Percentiles rank a stretch among this genome's conserved stretches.
Evolutionary conservation across 179 eudicot genomes (phyloP).

Genomic region (Actinidia chinensis): DNA sequence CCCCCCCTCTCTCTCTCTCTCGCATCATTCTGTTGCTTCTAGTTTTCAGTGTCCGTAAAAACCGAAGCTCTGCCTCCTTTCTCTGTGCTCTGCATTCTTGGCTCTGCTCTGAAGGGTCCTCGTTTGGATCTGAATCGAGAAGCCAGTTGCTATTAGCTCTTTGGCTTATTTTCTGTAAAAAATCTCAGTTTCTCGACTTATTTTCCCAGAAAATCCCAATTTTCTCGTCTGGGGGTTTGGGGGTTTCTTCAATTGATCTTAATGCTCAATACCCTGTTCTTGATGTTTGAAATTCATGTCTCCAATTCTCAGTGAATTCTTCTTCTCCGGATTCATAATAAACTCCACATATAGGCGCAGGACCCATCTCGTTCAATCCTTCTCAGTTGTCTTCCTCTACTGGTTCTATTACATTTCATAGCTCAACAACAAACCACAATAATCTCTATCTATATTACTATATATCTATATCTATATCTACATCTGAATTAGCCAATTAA

Average conservation of each 20-base stretch:
- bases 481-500: slow-evolving; percentile 5
- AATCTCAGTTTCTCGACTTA: background rate
- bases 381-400: slow-evolving; percentile 34
- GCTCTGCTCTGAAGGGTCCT: background rate
- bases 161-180: background rate
- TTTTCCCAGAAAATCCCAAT: background rate
- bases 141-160: background rate
- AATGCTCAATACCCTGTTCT: slow-evolving; percentile 20
- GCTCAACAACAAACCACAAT: background rate
- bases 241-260: background rate
- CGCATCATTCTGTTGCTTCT: background rate
- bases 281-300: slow-evolving; percentile 31
- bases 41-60: background rate
- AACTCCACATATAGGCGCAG: slow-evolving; percentile 33
- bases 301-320: slow-evolving; percentile 33
- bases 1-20: background rate
- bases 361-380: slow-evolving; percentile 38
- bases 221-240: slow-evolving; percentile 7
- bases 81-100: background rate
- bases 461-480: background rate
- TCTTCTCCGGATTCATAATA: slow-evolving; percentile 32
- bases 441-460: too few species aligned
- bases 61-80: background rate
- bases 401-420: slow-evolving; percentile 34
- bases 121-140: slow-evolving; percentile 4